Conservation (phyloP, 1,284 basidiomycete genomes). For the Sporisorium scitamineum region DNA sequence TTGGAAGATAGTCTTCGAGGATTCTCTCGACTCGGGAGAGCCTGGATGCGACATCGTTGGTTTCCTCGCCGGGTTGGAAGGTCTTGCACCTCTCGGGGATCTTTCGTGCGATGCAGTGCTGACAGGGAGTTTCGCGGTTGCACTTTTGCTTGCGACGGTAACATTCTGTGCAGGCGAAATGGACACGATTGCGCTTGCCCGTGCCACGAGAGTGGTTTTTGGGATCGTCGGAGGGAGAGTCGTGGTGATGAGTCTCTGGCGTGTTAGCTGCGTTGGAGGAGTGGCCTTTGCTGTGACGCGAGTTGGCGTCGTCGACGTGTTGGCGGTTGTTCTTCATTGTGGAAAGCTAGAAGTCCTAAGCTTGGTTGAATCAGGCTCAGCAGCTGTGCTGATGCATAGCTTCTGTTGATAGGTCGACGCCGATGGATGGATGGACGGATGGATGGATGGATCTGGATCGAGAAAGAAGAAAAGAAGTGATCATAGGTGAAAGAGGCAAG, state of each 20-base stretch:
- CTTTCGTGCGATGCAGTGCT: slow-evolving; percentile 66
- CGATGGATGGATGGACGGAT: not conserved
- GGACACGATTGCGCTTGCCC: slow-evolving; percentile 58
- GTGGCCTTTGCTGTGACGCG: slow-evolving; percentile 33
- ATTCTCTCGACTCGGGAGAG: slow-evolving; percentile 55
- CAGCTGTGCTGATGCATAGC: slow-evolving; percentile 1
- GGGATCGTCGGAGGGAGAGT: slow-evolving; percentile 31
- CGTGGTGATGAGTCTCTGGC: slow-evolving; percentile 22
- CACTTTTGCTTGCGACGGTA: slow-evolving; percentile 67
- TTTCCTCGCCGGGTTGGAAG: slow-evolving; percentile 60
- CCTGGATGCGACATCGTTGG: slow-evolving; percentile 55
- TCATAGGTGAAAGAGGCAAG: no score
- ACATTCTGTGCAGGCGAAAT: slow-evolving; percentile 67
- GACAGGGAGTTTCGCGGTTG: slow-evolving; percentile 64
- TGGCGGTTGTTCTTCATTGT: slow-evolving; percentile 27
- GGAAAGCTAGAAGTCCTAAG: not conserved
- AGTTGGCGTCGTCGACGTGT: slow-evolving; percentile 17
- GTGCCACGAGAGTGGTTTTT: slow-evolving; percentile 32
- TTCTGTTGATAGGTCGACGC: not conserved
- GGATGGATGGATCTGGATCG: not conserved
- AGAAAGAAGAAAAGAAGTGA: not conserved
- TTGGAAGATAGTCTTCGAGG: slow-evolving; percentile 53
- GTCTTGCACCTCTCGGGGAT: slow-evolving; percentile 65
- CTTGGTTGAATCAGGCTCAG: not conserved
- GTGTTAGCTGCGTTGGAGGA: slow-evolving; percentile 39